Percentiles rank a stretch among this genome's conserved stretches.
These are phyloP conservation scores for Chlamydomonas incerta DNA, from an alignment of 139 green algal species.

Conservation along the genomic window DNA sequence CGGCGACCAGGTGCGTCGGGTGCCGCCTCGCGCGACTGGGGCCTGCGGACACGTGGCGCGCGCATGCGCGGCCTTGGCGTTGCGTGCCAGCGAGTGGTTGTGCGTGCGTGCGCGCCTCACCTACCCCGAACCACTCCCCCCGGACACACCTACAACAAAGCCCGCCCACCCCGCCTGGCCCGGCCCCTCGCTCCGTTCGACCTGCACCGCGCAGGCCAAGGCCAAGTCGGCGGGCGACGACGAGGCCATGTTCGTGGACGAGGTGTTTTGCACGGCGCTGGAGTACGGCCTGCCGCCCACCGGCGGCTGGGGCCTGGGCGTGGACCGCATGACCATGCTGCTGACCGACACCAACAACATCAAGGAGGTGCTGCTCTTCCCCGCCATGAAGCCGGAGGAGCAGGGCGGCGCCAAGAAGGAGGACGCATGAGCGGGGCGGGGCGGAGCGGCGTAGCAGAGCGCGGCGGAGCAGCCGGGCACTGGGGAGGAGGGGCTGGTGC, in stretches of 20 bases:
- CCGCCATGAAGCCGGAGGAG: slow-evolving; percentile 98
- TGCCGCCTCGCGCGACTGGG: no score
- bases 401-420: slow-evolving; percentile 20
- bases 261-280: slow-evolving; percentile 96
- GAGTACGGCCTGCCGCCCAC: slow-evolving; percentile 99
- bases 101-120: no score
- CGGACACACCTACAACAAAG: no score
- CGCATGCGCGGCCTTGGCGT: no score
- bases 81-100: no score
- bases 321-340: slow-evolving; percentile 98
- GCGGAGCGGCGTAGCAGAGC: no score
- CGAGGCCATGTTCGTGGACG: slow-evolving; percentile 98
- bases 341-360: slow-evolving; percentile 94
- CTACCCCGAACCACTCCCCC: no score
- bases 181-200: no score
- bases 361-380: slow-evolving; percentile 96
- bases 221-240: slow-evolving; percentile 88
- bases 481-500: no score
- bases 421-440: neutral
- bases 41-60: no score
- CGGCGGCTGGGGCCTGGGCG: slow-evolving; percentile 97
- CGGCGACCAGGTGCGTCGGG: slow-evolving; percentile 83
- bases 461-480: no score
- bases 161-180: neutral
- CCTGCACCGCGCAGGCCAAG: slow-evolving; percentile 12